These are phyloP conservation scores for Eucommia ulmoides DNA, from an alignment of 257 asterid genomes.

Conservation along the genomic window DNA sequence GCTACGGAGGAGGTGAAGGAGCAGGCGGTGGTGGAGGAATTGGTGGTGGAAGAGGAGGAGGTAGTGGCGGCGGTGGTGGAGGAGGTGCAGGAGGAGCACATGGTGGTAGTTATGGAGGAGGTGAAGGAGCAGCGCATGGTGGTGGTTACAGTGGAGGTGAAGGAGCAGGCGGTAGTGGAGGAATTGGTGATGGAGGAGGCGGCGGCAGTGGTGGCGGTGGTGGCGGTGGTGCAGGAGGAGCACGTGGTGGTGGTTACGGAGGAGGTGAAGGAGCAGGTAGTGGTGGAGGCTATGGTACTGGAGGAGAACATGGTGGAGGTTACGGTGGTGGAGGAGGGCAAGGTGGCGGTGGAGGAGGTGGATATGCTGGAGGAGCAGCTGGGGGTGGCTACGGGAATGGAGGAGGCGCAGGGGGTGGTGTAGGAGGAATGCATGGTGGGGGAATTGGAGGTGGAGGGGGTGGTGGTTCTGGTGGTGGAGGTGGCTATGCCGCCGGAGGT, in stretches of 20 bases:
- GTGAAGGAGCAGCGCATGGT: too few relatives aligned
- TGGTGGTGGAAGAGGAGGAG: conserved; percentile 11
- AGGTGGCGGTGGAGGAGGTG: conserved; percentile 22
- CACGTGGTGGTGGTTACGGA: conserved; percentile 15
- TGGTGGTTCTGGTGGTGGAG: neutral
- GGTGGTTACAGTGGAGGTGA: conserved; percentile 19
- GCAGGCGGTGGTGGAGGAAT: conserved; percentile 12
- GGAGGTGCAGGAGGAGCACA: conserved; percentile 22
- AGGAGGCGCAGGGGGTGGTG: neutral
- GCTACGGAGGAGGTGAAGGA: conserved; percentile 16
- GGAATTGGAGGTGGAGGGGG: neutral
- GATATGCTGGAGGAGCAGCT: conserved; percentile 5
- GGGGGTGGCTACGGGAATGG: neutral
- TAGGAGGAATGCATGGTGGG: neutral
- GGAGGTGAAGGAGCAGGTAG: conserved; percentile 11
- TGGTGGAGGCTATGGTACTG: conserved; percentile 7
- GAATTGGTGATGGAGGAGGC: conserved; percentile 26
- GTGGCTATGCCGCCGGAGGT: neutral
- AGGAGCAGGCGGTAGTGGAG: conserved; percentile 21
- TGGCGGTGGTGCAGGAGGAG: conserved; percentile 34
- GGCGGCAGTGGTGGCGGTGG: conserved; percentile 20
- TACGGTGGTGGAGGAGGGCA: conserved; percentile 20
- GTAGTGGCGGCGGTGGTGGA: conserved; percentile 12
- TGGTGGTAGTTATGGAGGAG: conserved; percentile 15
- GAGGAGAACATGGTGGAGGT: conserved; percentile 9